Conservation (phyloP, 352 stramenopile genomes). For the Phytopythium delawarense region DNA sequence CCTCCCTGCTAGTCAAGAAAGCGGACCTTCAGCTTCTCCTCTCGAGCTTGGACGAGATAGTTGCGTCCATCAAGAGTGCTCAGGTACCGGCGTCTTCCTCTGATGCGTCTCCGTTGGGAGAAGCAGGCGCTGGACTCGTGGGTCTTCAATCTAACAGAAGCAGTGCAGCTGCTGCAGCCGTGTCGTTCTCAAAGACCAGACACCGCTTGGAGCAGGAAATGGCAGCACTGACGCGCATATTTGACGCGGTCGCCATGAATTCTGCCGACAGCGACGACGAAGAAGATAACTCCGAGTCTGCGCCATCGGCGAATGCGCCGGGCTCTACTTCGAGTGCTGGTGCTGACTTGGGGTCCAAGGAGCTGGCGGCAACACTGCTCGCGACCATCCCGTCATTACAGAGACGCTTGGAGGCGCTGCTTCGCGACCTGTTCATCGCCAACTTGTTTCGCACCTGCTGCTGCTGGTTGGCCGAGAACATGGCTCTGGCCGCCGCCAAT, state of each 20-base stretch:
- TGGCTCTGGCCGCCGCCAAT: constrained; percentile 15
- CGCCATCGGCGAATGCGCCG: not conserved
- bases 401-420: constrained; percentile 23
- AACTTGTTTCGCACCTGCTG: constrained; percentile 58
- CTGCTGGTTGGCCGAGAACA: constrained; percentile 62
- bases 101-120: not conserved
- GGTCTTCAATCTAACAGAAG: not conserved
- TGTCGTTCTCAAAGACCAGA: not conserved
- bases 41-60: constrained; percentile 14
- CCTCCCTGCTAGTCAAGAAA: constrained; percentile 32
- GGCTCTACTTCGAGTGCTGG: not conserved
- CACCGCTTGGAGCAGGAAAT: not conserved
- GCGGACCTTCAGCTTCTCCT: constrained; percentile 20
- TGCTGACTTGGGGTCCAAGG: no score
- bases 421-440: constrained; percentile 47
- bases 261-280: not conserved
- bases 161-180: not conserved
- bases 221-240: not conserved
- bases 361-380: not conserved
- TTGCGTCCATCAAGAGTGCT: not conserved
- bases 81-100: not conserved
- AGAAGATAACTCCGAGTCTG: not conserved
- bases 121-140: not conserved
- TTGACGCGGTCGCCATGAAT: not conserved
- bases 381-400: constrained; percentile 25